phyloP scores from a whole-genome alignment of 257 asterid genomes.

The Solanum clarkiae region DNA sequence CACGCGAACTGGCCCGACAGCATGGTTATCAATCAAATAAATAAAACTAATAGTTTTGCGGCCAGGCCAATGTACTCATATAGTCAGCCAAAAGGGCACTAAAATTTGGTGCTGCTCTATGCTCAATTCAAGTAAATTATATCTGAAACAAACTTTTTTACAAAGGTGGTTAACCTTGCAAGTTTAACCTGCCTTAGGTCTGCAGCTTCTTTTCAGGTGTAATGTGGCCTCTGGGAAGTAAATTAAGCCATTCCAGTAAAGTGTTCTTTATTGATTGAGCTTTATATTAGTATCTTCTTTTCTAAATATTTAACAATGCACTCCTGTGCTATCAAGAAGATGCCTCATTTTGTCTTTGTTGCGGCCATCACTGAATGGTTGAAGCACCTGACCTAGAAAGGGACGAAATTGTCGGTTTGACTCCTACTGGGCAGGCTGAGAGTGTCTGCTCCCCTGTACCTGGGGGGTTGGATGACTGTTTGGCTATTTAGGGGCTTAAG shows the following conservation, averaged over 20 bases:
- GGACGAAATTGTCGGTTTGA: background rate
- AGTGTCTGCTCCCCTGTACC: background rate
- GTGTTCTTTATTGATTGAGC: background rate
- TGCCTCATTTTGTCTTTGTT: background rate
- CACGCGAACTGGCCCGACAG: background rate
- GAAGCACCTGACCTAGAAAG: background rate
- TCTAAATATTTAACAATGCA: background rate
- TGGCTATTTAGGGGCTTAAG: background rate
- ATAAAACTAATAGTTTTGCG: background rate
- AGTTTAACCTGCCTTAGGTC: background rate
- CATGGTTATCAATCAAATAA: background rate
- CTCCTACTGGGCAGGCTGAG: background rate
- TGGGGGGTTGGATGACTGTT: background rate
- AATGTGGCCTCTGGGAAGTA: background rate
- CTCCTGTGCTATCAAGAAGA: background rate
- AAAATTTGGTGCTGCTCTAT: background rate
- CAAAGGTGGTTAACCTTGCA: background rate
- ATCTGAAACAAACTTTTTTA: background rate
- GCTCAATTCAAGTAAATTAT: background rate
- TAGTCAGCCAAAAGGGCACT: background rate
- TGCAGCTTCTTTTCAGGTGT: background rate
- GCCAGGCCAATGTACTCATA: background rate
- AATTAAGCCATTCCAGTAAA: background rate
- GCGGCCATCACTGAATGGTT: background rate
- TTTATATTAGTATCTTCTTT: background rate